Percentiles rank a stretch among this genome's conserved stretches.
phyloP scores from a whole-genome alignment of 2,329 filamentous ascomycete genomes.

The Lachnellula hyalina region DNA sequence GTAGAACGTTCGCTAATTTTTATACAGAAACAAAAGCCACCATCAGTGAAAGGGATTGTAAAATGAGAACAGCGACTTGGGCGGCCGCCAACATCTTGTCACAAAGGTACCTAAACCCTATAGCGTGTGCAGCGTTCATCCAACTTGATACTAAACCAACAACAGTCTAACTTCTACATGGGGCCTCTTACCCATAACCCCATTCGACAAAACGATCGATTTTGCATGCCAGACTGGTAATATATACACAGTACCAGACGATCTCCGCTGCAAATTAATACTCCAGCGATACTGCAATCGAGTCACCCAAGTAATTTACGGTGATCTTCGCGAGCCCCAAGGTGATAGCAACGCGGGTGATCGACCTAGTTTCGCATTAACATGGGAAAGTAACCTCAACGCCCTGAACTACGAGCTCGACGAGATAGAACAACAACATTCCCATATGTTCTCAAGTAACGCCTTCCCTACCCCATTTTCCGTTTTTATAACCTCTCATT shows the following conservation, averaged over 20 bases:
- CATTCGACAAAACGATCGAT: slow-evolving; percentile 9
- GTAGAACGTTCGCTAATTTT: neutral
- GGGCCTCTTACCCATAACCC: neutral
- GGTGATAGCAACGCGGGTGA: neutral
- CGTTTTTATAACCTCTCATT: neutral
- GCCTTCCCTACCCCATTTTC: neutral
- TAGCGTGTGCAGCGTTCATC: neutral
- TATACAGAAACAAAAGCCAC: neutral
- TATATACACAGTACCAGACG: slow-evolving; percentile 3
- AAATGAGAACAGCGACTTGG: slow-evolving; percentile 7
- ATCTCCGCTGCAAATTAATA: slow-evolving; percentile 7
- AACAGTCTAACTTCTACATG: neutral
- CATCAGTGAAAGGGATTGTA: neutral
- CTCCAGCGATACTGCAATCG: slow-evolving; percentile 9
- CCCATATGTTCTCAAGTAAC: neutral
- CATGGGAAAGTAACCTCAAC: neutral
- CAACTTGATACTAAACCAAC: neutral
- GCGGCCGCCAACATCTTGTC: slow-evolving; percentile 10
- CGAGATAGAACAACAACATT: neutral
- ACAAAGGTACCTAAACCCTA: slow-evolving; percentile 3
- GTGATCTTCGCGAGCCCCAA: neutral
- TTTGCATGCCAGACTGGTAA: slow-evolving; percentile 6
- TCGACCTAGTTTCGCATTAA: neutral
- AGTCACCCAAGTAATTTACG: neutral
- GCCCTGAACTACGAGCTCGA: neutral